Base-by-base conservation (phyloP, 345 rosid genomes). In the Citropsis articulata region DNA sequence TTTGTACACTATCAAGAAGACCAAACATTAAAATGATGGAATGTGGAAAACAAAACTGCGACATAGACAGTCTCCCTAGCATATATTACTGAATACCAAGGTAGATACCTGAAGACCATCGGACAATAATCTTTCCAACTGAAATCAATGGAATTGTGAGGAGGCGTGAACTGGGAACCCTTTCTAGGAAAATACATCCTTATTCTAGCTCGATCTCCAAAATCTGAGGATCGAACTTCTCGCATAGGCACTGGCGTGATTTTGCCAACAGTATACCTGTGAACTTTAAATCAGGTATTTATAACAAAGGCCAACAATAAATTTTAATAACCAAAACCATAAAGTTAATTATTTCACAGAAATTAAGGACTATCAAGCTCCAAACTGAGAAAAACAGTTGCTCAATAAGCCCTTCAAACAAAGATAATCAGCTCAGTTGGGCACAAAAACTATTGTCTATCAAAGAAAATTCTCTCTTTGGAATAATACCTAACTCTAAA, bases 121-220 rank as follows among this genome's bases (percentile, higher is more conserved):
- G 99, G 99, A 84, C 99, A 93, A 76, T 93, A 95, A 82, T 95
- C 99, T 82, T 92, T 95, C 99, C 99, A 95, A 73, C 83, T 82
- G 85, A 95, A 95, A 87, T 90, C 94, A 74, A 92, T 66, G 66
- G 99, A 93, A 81, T 87, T 80, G 85, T 95, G 99, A 0, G 93
- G 91, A 77, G 98, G 99, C n/a, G 99, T 95, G 65, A 92, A 83
- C 79, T 87, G 92, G 76, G 96, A 93, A 82, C 99, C 99, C 74
- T 85, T 90, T 80, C 77, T 86, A 65, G 98, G 99, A 69, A 95
- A 95, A 84, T 85, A 91, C 99, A 93, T 93, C 68, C 90, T 83
- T 83, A 93, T 95, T 88, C 99, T 89, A 75, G 99, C 99, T 81
- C 87, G 92, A 71, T 90, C 91, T 81, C 96, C 97, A 83, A 93